A percentile compares a stretch with the other conserved stretches of the same genome.
Conservation (phyloP, 2,329 filamentous ascomycete genomes). For the Beauveria brongniartii region DNA sequence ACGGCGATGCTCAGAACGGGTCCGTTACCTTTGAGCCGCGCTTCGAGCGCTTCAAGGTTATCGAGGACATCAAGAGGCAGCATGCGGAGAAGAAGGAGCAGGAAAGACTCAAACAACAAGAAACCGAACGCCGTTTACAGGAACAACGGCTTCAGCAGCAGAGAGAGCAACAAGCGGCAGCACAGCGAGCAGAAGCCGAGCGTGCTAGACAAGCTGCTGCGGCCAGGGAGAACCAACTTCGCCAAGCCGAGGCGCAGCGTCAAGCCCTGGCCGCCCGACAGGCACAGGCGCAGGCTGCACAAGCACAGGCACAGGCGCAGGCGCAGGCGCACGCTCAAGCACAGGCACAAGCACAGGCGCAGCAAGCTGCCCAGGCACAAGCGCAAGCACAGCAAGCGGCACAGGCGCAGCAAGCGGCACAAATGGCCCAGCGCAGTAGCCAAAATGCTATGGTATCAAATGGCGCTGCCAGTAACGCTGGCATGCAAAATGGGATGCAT, state of each 20-base stretch:
- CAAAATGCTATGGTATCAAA: conserved; percentile 34
- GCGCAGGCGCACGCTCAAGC: conserved; percentile 20
- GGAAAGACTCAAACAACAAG: conserved; percentile 61
- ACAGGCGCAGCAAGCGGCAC: conserved; percentile 17
- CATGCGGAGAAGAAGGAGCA: conserved; percentile 70
- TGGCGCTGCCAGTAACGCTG: conserved; percentile 21
- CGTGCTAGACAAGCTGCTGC: conserved; percentile 30
- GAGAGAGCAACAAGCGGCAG: conserved; percentile 38
- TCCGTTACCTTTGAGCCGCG: conserved; percentile 71
- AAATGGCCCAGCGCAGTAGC: conserved; percentile 24
- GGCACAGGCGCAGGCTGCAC: conserved; percentile 16
- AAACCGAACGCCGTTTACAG: conserved; percentile 47
- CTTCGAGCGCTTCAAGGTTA: conserved; percentile 86
- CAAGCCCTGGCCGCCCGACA: conserved; percentile 25
- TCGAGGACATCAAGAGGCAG: conserved; percentile 74
- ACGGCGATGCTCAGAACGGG: conserved; percentile 64
- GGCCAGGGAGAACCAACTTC: conserved; percentile 27
- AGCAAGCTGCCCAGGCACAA: conserved; percentile 11
- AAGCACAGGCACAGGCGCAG: conserved; percentile 24
- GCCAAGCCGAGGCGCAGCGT: conserved; percentile 29
- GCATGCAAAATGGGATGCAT: conserved; percentile 31
- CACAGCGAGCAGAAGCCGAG: conserved; percentile 31
- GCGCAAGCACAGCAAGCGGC: neutral
- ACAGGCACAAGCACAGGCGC: conserved; percentile 12
- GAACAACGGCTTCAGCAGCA: conserved; percentile 38